Conservation (phyloP, 768 basidiomycete genomes). For the Suillus paluster region DNA sequence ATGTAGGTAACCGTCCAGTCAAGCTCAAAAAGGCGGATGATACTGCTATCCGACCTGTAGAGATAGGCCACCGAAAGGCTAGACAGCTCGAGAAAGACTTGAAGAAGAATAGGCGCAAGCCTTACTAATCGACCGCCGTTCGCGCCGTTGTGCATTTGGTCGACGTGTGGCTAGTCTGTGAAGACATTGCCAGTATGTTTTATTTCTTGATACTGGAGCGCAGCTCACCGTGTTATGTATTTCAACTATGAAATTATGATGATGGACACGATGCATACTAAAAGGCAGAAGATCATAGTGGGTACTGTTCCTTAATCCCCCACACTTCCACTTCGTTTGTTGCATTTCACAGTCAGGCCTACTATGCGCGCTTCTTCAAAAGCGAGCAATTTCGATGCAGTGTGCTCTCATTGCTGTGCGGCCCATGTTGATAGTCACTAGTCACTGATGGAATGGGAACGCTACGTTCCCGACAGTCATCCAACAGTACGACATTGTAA, state of each 20-base stretch:
- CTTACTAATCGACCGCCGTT: constrained; percentile 55
- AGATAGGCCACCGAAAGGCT: constrained; percentile 93
- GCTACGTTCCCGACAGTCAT: neutral
- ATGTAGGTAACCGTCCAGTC: constrained; percentile 97
- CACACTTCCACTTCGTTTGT: neutral
- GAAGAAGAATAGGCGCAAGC: constrained; percentile 87
- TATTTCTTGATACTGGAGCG: constrained; percentile 23
- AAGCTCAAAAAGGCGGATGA: constrained; percentile 94
- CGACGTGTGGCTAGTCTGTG: constrained; percentile 4
- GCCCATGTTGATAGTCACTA: neutral
- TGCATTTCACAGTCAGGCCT: constrained; percentile 5
- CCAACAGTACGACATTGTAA: neutral
- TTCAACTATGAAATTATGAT: constrained; percentile 8
- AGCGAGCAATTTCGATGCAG: neutral
- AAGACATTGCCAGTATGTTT: constrained; percentile 31
- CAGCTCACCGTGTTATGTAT: constrained; percentile 26
- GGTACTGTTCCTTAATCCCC: neutral
- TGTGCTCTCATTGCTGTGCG: neutral
- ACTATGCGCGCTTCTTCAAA: neutral
- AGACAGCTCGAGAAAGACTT: constrained; percentile 86
- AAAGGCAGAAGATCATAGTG: neutral
- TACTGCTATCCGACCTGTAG: constrained; percentile 84
- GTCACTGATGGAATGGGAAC: neutral
- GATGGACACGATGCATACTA: neutral
- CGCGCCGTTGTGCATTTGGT: neutral